Evolutionary conservation across 495 filamentous ascomycete genomes (phyloP).

Genomic region (Penicillium arizonense): DNA sequence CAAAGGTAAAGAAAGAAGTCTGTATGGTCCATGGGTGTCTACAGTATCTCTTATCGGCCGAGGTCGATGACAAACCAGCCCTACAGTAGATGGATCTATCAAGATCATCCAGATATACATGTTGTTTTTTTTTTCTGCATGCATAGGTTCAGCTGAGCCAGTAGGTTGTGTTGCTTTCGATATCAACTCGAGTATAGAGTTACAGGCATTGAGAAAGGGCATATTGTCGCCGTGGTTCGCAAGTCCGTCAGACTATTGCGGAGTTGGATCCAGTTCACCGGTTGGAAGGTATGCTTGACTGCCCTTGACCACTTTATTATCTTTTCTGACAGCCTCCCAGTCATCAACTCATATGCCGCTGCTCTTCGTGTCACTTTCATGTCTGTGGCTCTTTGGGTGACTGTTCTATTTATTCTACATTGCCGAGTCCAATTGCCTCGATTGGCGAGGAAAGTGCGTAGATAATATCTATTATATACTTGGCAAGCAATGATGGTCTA

Average conservation of each 20-base stretch:
- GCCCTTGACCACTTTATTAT: not conserved
- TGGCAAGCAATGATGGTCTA: too few species aligned
- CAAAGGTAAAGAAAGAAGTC: not conserved
- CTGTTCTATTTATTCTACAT: slow-evolving; percentile 48
- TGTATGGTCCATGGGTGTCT: not conserved
- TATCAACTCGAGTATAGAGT: slow-evolving; percentile 58
- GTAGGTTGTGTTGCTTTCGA: slow-evolving; percentile 27
- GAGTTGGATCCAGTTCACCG: slow-evolving; percentile 49
- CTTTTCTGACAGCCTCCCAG: slow-evolving; percentile 31
- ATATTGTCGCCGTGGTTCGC: slow-evolving; percentile 51
- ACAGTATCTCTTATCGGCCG: not conserved
- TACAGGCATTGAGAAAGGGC: slow-evolving; percentile 52
- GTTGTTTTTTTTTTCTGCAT: too few species aligned
- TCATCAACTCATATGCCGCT: slow-evolving; percentile 57
- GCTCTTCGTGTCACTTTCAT: slow-evolving; percentile 56
- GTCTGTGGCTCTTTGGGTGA: slow-evolving; percentile 48
- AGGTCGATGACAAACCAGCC: not conserved
- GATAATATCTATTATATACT: not conserved
- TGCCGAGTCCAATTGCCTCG: slow-evolving; percentile 53
- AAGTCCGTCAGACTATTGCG: slow-evolving; percentile 50
- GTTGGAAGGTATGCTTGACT: slow-evolving; percentile 43
- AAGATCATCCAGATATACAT: too few species aligned
- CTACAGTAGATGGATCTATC: not conserved
- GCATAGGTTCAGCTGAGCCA: too few species aligned
- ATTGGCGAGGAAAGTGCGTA: slow-evolving; percentile 40